Conservation (phyloP, 225 moss, liverwort and hornwort species). For the Climacium dendroides region DNA sequence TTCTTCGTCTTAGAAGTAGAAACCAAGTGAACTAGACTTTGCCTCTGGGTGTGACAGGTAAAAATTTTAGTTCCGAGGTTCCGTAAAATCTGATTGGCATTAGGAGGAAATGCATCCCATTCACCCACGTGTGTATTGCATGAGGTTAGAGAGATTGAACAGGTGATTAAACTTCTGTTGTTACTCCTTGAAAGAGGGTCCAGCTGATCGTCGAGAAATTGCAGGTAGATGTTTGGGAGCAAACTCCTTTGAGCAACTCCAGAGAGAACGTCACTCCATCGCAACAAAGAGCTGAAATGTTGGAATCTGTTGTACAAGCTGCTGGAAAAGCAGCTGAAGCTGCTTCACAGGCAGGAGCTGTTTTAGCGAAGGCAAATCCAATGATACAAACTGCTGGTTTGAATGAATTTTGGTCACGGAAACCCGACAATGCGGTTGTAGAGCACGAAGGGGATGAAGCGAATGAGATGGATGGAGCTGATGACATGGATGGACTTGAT, state of each 20-base stretch:
- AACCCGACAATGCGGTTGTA: background rate
- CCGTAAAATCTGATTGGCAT: background rate
- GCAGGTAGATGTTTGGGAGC: slow-evolving; percentile 19
- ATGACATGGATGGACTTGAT: slow-evolving; percentile 2
- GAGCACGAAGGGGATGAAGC: background rate
- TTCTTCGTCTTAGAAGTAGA: background rate
- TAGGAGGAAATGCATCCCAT: background rate
- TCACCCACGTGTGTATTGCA: background rate
- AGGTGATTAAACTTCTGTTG: background rate
- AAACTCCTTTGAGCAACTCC: slow-evolving; percentile 26
- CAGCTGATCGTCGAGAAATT: slow-evolving; percentile 15
- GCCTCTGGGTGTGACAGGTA: background rate
- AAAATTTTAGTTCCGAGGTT: background rate
- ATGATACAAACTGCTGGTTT: slow-evolving; percentile 17
- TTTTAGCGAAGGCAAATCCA: slow-evolving; percentile 59
- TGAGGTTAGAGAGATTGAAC: background rate
- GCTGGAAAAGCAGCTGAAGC: slow-evolving; percentile 91
- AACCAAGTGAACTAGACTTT: background rate
- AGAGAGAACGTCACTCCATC: slow-evolving; percentile 29
- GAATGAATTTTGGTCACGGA: slow-evolving; percentile 29
- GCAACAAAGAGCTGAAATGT: slow-evolving; percentile 32
- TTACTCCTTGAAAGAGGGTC: background rate
- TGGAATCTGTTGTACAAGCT: slow-evolving; percentile 78
- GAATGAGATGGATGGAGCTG: slow-evolving; percentile 1
- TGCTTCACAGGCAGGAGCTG: slow-evolving; percentile 72